Percentiles rank a stretch among this genome's conserved stretches.
Evolutionary conservation across 371 early-diverging fungal species (phyloP).

Genomic region (Polyrhizophydium stewartii): DNA sequence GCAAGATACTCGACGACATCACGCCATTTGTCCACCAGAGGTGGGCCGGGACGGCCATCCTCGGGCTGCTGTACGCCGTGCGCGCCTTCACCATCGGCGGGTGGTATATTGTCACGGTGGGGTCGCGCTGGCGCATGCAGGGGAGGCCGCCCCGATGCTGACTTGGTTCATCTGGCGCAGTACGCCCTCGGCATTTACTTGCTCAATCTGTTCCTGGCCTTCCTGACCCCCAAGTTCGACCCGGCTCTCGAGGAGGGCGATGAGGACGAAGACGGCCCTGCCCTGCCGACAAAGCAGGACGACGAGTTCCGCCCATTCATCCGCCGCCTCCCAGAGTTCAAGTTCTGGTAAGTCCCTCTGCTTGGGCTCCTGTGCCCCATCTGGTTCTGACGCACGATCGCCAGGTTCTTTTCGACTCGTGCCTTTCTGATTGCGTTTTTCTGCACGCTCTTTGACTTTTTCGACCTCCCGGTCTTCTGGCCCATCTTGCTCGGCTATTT

Average conservation of each 20-base stretch:
- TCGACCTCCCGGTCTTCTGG: constrained; percentile 99
- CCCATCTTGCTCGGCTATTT: constrained; percentile 86
- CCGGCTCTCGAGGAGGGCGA: constrained; percentile 74
- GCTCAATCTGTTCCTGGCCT: constrained; percentile 90
- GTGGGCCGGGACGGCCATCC: constrained; percentile 66
- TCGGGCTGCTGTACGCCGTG: constrained; percentile 67
- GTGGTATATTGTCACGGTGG: constrained; percentile 91
- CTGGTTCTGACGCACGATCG: neutral
- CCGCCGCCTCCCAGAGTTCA: constrained; percentile 98
- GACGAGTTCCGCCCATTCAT: constrained; percentile 99
- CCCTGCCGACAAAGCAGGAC: constrained; percentile 80
- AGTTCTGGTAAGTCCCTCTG: constrained; percentile 93
- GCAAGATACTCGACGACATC: constrained; percentile 68
- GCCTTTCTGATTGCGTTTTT: constrained; percentile 73
- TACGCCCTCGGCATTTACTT: constrained; percentile 89
- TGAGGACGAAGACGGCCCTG: constrained; percentile 70
- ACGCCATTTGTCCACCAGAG: constrained; percentile 72
- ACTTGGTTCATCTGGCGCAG: constrained; percentile 9
- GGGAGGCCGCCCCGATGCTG: neutral
- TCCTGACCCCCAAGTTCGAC: constrained; percentile 94
- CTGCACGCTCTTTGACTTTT: constrained; percentile 79
- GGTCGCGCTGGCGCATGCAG: constrained; percentile 1
- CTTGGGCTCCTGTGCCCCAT: neutral
- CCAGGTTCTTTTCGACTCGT: constrained; percentile 75
- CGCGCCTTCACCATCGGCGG: constrained; percentile 82